phyloP scores from a whole-genome alignment of 495 filamentous ascomycete species.

The Xylaria castorea region DNA sequence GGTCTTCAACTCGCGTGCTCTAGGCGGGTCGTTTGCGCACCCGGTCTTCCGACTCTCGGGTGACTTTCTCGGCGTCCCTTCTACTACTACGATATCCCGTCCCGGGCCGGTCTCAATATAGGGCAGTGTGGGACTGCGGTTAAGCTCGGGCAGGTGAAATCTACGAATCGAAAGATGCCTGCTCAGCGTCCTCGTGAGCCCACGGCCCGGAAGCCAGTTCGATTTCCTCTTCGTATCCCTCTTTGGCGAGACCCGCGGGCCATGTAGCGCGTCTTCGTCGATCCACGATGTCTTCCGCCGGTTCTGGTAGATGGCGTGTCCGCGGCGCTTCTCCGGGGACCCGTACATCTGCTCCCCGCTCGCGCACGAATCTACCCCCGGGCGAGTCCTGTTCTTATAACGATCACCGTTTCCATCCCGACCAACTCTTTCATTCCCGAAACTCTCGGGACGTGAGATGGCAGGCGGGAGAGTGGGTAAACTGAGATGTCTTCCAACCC shows the following conservation, averaged over 20 bases:
- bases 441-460: neutral
- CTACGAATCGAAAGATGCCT: conserved; percentile 35
- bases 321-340: conserved; percentile 38
- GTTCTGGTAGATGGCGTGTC: conserved; percentile 34
- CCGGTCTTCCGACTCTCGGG: neutral
- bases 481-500: conserved; percentile 16
- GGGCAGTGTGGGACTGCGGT: conserved; percentile 38
- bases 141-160: conserved; percentile 29
- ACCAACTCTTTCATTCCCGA: neutral
- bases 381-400: neutral
- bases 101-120: conserved; percentile 27
- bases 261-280: conserved; percentile 52
- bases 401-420: neutral
- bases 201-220: conserved; percentile 35
- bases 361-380: conserved; percentile 16
- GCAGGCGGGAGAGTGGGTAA: conserved; percentile 16
- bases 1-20: neutral
- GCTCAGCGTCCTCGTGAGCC: conserved; percentile 34
- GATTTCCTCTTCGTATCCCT: conserved; percentile 29
- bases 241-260: conserved; percentile 42
- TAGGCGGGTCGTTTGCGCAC: neutral
- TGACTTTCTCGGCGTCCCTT: neutral
- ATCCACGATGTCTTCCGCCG: conserved; percentile 47
- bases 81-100: neutral
- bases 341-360: conserved; percentile 17